Evolutionary conservation across 495 filamentous ascomycete species (phyloP).

Genomic region (Staphylotrichum longicolle): DNA sequence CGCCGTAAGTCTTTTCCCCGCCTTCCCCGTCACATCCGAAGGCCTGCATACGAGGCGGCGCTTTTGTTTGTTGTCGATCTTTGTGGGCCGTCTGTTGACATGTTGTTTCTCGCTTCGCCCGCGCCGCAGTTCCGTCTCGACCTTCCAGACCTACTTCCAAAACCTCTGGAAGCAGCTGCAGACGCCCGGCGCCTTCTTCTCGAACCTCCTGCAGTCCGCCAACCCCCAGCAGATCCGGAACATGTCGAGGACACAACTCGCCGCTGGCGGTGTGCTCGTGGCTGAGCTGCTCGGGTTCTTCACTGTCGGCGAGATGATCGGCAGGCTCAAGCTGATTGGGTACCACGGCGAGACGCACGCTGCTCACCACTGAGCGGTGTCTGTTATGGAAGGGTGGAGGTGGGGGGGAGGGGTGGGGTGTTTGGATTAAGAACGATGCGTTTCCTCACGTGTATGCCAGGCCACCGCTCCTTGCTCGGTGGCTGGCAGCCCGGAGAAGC

Average conservation of each 20-base stretch:
- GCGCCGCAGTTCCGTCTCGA: slow-evolving; percentile 62
- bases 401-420: slow-evolving; percentile 3
- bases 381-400: neutral
- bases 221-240: slow-evolving; percentile 63
- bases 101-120: slow-evolving; percentile 3
- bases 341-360: slow-evolving; percentile 68
- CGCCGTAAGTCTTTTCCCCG: slow-evolving; percentile 67
- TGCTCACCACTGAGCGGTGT: slow-evolving; percentile 57
- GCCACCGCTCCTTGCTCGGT: slow-evolving; percentile 7
- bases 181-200: slow-evolving; percentile 57
- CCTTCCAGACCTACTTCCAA: slow-evolving; percentile 86
- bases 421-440: slow-evolving; percentile 3
- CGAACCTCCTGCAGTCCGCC: slow-evolving; percentile 43
- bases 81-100: slow-evolving; percentile 28
- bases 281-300: slow-evolving; percentile 96
- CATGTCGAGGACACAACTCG: slow-evolving; percentile 64
- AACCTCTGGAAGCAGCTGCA: slow-evolving; percentile 62
- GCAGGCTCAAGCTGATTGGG: slow-evolving; percentile 87
- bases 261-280: slow-evolving; percentile 66
- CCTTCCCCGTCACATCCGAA: slow-evolving; percentile 5
- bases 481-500: slow-evolving; percentile 7
- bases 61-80: neutral
- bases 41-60: neutral
- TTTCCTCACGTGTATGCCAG: neutral
- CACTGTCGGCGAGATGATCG: slow-evolving; percentile 95